Conservation (phyloP, 2,329 filamentous ascomycete species). For the Samsoniella hepiali region DNA sequence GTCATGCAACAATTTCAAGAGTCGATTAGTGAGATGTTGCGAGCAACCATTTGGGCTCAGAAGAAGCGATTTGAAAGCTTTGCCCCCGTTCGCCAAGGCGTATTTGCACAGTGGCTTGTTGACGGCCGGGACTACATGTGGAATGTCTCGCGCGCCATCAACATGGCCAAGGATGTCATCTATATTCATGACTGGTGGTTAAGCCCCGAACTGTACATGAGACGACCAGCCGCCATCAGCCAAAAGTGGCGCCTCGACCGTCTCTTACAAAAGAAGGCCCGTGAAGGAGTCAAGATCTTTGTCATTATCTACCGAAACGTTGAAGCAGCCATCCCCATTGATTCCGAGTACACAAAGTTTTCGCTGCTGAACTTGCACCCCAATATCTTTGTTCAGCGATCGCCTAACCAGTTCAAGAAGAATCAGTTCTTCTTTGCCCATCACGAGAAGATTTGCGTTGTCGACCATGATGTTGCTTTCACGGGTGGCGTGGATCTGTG, state of each 20-base stretch:
- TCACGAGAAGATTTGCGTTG: constrained; percentile 95
- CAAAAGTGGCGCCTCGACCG: constrained; percentile 97
- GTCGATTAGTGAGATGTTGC: constrained; percentile 82
- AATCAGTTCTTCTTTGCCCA: constrained; percentile 99
- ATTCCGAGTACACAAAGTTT: constrained; percentile 97
- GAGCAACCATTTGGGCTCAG: constrained; percentile 77
- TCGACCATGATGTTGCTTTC: constrained; percentile 94
- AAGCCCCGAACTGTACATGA: constrained; percentile 92
- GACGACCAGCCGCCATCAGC: constrained; percentile 88
- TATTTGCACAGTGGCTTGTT: constrained; percentile 94
- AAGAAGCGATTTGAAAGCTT: constrained; percentile 89
- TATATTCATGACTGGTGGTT: constrained; percentile 99
- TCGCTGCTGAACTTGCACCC: constrained; percentile 91
- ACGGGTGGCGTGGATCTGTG: constrained; percentile 94
- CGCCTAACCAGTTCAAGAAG: constrained; percentile 96
- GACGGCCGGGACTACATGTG: constrained; percentile 99
- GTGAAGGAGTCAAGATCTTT: constrained; percentile 95
- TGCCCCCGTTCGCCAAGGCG: constrained; percentile 79
- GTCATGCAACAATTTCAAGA: constrained; percentile 90
- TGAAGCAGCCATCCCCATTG: constrained; percentile 93
- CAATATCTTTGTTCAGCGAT: constrained; percentile 93
- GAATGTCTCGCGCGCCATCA: constrained; percentile 95
- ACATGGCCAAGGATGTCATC: constrained; percentile 95
- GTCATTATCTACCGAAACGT: constrained; percentile 98
- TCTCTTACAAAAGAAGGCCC: constrained; percentile 86